Conservation (phyloP, 257 asterid genomes). For the Cordia subcordata region DNA sequence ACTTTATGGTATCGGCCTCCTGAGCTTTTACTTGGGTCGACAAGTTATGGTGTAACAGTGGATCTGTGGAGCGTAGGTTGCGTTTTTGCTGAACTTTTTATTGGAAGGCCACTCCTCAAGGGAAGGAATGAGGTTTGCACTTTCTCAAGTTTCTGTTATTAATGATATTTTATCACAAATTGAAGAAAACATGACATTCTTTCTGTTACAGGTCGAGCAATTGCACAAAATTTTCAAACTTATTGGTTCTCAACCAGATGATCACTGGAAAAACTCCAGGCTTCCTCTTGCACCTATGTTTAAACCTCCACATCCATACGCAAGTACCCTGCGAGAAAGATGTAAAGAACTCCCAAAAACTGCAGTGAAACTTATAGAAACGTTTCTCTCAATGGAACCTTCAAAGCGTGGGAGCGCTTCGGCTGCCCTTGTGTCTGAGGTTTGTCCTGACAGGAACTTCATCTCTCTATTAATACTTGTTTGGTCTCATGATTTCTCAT, state of each 20-base stretch:
- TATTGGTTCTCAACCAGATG: conserved; percentile 81
- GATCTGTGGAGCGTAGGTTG: conserved; percentile 97
- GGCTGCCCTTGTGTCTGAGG: conserved; percentile 69
- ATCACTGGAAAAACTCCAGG: conserved; percentile 64
- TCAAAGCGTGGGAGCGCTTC: conserved; percentile 69
- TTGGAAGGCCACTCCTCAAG: conserved; percentile 84
- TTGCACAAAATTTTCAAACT: conserved; percentile 87
- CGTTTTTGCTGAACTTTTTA: conserved; percentile 82
- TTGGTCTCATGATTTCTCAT: background rate
- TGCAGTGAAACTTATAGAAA: conserved; percentile 62
- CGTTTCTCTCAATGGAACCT: conserved; percentile 73
- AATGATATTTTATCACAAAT: background rate
- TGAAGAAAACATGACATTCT: background rate
- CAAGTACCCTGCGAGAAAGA: conserved; percentile 66
- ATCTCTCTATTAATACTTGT: background rate
- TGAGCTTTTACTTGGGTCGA: conserved; percentile 83
- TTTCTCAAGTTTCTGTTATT: background rate
- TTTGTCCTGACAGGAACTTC: conserved; percentile 10
- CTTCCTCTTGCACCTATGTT: conserved; percentile 86
- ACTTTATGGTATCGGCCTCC: conserved; percentile 99
- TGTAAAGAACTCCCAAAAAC: conserved; percentile 73
- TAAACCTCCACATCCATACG: conserved; percentile 83
- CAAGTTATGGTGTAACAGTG: conserved; percentile 65
- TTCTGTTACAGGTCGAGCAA: conserved; percentile 68
- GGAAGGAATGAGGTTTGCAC: conserved; percentile 84